Percentiles rank a stretch among this genome's conserved stretches.
Conservation (phyloP, 2,329 filamentous ascomycete species). For the Pezicula carpinea region DNA sequence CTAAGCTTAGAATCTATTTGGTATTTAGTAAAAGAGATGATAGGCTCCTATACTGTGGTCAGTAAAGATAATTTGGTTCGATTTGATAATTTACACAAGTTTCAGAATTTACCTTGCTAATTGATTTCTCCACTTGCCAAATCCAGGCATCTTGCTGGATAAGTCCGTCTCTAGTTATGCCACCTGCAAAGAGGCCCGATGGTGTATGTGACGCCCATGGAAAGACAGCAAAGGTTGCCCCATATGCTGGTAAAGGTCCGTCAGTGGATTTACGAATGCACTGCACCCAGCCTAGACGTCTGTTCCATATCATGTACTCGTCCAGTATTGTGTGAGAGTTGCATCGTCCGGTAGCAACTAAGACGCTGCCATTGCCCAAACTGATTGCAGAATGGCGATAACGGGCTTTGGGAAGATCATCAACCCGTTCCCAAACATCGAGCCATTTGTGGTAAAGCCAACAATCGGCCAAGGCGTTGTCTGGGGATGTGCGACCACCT, state of each 20-base stretch:
- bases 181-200: slow-evolving; percentile 65
- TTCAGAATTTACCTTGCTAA: slow-evolving; percentile 10
- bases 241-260: slow-evolving; percentile 14
- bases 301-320: slow-evolving; percentile 24
- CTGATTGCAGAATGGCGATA: slow-evolving; percentile 69
- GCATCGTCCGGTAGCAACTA: slow-evolving; percentile 25
- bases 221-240: slow-evolving; percentile 14
- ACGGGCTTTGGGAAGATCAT: slow-evolving; percentile 63
- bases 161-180: slow-evolving; percentile 60
- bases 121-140: slow-evolving; percentile 50
- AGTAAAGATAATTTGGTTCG: too few relatives aligned
- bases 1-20: not conserved
- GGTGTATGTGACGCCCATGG: slow-evolving; percentile 14
- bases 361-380: slow-evolving; percentile 45
- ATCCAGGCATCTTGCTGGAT: slow-evolving; percentile 58
- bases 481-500: slow-evolving; percentile 76
- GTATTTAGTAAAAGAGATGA: slow-evolving; percentile 23
- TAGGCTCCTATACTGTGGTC: slow-evolving; percentile 18
- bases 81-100: too few relatives aligned
- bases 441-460: slow-evolving; percentile 62
- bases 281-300: slow-evolving; percentile 22
- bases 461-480: slow-evolving; percentile 63
- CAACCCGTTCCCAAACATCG: slow-evolving; percentile 55
- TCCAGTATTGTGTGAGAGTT: slow-evolving; percentile 20
- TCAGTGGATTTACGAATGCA: slow-evolving; percentile 14